Conservation (phyloP, 2,329 filamentous ascomycete species). For the Aureobasidium uvarum region DNA sequence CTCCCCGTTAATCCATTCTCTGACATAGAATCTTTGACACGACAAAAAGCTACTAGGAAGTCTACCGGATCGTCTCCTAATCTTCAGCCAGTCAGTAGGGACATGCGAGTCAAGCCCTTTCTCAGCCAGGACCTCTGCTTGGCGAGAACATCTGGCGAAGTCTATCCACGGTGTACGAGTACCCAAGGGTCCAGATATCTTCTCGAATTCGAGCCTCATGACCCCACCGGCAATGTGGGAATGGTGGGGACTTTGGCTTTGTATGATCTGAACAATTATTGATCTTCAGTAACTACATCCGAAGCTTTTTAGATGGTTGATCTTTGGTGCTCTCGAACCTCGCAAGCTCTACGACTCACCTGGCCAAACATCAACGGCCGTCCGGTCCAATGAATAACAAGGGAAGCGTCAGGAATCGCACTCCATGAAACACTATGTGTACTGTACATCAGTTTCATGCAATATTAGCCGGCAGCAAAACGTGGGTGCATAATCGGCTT, state of each 20-base stretch:
- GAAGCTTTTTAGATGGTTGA: not conserved
- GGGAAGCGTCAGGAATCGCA: not conserved
- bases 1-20: not conserved
- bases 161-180: not conserved
- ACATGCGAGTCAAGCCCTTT: not conserved
- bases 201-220: not conserved
- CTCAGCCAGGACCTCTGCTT: not conserved
- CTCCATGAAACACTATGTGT: not conserved
- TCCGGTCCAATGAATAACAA: not conserved
- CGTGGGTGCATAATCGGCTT: not conserved
- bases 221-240: not conserved
- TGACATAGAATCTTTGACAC: not conserved
- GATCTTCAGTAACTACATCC: not conserved
- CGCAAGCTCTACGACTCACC: not conserved
- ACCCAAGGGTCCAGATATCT: not conserved
- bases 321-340: not conserved
- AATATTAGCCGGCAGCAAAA: not conserved
- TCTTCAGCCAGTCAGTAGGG: not conserved
- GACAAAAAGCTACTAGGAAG: not conserved
- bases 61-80: not conserved
- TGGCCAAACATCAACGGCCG: not conserved
- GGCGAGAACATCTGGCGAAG: no score
- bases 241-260: not conserved
- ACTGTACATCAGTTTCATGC: not conserved
- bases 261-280: not conserved